phyloP scores from a whole-genome alignment of 352 stramenopile species.

The Phytopythium aichiense region DNA sequence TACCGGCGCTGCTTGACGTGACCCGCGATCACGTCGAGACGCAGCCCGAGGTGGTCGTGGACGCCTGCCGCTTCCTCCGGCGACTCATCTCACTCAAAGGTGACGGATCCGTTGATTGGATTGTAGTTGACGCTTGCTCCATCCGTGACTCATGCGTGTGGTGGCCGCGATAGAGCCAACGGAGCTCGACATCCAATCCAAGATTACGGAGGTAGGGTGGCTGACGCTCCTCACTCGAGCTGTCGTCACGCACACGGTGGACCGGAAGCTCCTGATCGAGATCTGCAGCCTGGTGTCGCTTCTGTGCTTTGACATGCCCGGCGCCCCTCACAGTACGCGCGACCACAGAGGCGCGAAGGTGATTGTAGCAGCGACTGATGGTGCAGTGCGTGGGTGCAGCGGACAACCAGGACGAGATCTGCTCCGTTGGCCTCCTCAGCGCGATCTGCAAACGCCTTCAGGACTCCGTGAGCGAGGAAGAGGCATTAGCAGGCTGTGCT shows the following conservation, averaged over 20 bases:
- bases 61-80: constrained; percentile 43
- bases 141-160: not conserved
- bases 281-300: constrained; percentile 32
- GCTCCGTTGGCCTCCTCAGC: constrained; percentile 21
- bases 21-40: constrained; percentile 24
- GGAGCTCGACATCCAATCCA: constrained; percentile 54
- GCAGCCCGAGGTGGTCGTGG: constrained; percentile 29
- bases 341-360: not conserved
- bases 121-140: too few relatives aligned
- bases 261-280: constrained; percentile 28
- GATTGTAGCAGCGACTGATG: not conserved
- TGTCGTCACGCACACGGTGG: constrained; percentile 19
- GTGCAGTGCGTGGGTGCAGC: constrained; percentile 14
- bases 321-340: constrained; percentile 32
- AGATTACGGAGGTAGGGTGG: constrained; percentile 38
- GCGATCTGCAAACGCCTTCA: constrained; percentile 22
- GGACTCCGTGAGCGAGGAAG: constrained; percentile 12
- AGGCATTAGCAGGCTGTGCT: constrained; percentile 20
- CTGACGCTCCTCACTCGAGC: constrained; percentile 28
- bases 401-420: constrained; percentile 56
- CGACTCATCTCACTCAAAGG: constrained; percentile 45
- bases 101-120: not conserved
- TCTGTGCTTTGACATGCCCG: constrained; percentile 50
- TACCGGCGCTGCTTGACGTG: constrained; percentile 24
- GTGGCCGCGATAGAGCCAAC: constrained; percentile 22